Evolutionary conservation across 768 basidiomycete species (phyloP), one percentile per base, ranked within the genome.

Genomic region (Goffeauzyma gilvescens): DNA sequence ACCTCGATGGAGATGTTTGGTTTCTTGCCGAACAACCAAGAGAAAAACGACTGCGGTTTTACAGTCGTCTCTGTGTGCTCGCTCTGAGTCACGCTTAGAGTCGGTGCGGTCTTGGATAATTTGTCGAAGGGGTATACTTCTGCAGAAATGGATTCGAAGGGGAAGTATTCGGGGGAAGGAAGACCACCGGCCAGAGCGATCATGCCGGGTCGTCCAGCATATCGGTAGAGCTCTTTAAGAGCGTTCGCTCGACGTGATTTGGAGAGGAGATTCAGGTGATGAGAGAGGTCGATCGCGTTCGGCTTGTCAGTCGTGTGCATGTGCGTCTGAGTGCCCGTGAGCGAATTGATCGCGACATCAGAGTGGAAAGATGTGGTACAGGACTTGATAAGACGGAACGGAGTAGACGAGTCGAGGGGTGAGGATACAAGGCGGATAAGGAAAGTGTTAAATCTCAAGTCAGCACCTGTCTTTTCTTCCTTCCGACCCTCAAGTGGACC

Each of bases 151-250:
- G 69, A 65, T 17, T 75, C 68, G 55, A 79, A 79, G 1, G 65
- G 65, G 50, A 65, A 84, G 57, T 75, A 77, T 0, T 68, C 69
- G 6, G 79, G 74, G 47, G 67, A 69, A 0, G 82, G 81, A 20
- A 79, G 54, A 9, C 81, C 81, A 54, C 80, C 80, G n/a, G 78
- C 78, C 48, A 84, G 65, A 38, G 59, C 64, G 38, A 81, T 71
- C 48, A 50, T 46, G 28, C 73, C 75, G 14, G 73, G 71, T 30
- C 65, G 65, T 2, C 63, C 65, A 46, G 69, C 65, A 59, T 78
- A 79, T 60, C 73, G 74, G 53, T 73, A 71, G 22, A 81, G 59
- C 31, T 69, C 71, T 60, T 84, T 84, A 42, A 84, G 65, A 0
- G 79, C 75, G 30, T 73, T 76, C 2, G 63, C 46, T 22, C 53